These are phyloP conservation scores for Herpetomonas samuelpessoai DNA, from an alignment of 208 protist species.

Conservation along the genomic window DNA sequence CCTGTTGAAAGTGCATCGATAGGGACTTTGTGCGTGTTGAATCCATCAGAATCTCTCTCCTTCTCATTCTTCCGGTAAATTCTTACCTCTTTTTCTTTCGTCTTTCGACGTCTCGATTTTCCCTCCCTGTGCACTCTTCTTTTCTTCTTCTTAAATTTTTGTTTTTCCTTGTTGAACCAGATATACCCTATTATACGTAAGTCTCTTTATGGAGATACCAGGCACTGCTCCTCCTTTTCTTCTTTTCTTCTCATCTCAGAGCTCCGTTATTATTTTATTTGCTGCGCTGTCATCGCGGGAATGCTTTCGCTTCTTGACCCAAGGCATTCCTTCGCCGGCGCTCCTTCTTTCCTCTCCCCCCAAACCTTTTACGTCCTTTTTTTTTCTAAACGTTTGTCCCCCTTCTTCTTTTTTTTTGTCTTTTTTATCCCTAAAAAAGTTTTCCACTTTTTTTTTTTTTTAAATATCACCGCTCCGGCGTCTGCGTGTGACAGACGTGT, in stretches of 20 bases:
- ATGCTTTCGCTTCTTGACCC: constrained; percentile 1
- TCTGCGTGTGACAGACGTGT: no score
- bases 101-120: background rate
- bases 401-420: background rate
- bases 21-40: no score
- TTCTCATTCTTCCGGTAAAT: background rate
- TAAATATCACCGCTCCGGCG: no score
- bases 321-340: no score
- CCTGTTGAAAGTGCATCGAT: background rate
- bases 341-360: background rate
- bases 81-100: background rate
- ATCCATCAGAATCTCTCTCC: background rate
- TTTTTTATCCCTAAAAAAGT: background rate
- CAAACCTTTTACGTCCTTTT: constrained; percentile 1
- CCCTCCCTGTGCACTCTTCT: no score
- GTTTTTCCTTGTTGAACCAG: background rate
- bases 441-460: constrained; percentile 5
- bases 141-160: background rate
- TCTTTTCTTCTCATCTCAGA: no score
- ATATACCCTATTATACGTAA: no score
- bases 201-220: no score
- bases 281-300: background rate
- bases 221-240: no score
- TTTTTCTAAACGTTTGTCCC: constrained; percentile 11
- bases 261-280: no score